Percentiles rank a stretch among this genome's conserved stretches.
Conservation (phyloP, 805 yeast species). For the Pichia cephalocereana region DNA sequence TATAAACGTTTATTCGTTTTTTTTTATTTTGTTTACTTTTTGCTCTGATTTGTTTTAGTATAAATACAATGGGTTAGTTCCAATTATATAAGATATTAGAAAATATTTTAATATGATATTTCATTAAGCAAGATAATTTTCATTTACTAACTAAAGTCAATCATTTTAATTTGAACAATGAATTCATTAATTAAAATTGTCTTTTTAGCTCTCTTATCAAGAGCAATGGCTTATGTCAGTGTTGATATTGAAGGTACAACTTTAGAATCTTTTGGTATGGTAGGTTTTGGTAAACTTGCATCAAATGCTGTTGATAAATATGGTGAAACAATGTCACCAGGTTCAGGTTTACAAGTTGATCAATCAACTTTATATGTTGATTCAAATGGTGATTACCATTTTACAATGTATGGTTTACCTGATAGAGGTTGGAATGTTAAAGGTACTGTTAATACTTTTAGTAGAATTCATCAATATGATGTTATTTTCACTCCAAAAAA, state of each 20-base stretch:
- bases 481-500: constrained; percentile 20
- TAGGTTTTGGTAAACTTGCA: constrained; percentile 22
- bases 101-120: too few species aligned
- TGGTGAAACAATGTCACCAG: constrained; percentile 26
- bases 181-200: constrained; percentile 1
- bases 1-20: background rate
- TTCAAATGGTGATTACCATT: constrained; percentile 18
- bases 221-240: constrained; percentile 8
- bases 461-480: constrained; percentile 20
- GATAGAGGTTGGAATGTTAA: constrained; percentile 28
- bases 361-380: constrained; percentile 16
- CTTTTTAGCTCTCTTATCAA: constrained; percentile 4
- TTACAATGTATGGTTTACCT: constrained; percentile 23
- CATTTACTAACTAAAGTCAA: background rate
- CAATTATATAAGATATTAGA: too few species aligned
- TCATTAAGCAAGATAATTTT: background rate
- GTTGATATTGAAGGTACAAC: constrained; percentile 18
- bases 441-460: constrained; percentile 22
- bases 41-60: too few species aligned
- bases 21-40: too few species aligned
- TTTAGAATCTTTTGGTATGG: constrained; percentile 21
- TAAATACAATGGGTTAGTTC: too few species aligned
- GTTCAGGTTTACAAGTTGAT: constrained; percentile 23
- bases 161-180: background rate
- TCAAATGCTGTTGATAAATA: constrained; percentile 22